Conservation (phyloP, 1,139 yeast species). For the Saccharomyces hybrid region DNA sequence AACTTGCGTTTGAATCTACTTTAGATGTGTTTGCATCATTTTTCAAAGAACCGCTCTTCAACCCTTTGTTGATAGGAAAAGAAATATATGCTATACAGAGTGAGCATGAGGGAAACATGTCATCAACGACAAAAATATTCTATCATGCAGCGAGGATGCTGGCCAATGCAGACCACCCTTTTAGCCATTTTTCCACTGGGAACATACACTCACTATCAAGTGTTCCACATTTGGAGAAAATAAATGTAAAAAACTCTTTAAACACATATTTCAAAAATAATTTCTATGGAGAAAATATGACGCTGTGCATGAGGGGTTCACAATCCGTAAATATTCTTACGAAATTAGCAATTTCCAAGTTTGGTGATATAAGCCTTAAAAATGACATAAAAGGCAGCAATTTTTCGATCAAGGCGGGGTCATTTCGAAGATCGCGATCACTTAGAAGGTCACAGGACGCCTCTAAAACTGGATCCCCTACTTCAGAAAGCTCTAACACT, state of each 20-base stretch:
- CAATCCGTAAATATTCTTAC: conserved; percentile 51
- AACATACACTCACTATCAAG: conserved; percentile 51
- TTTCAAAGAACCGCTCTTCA: conserved; percentile 45
- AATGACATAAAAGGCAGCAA: not conserved
- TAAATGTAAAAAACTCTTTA: conserved; percentile 48
- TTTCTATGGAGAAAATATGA: conserved; percentile 47
- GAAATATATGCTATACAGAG: conserved; percentile 56
- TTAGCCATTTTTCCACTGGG: conserved; percentile 67
- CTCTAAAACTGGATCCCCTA: not conserved
- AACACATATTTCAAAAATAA: conserved; percentile 43
- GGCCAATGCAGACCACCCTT: conserved; percentile 46
- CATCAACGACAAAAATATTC: conserved; percentile 38
- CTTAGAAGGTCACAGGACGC: not conserved
- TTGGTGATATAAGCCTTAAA: conserved; percentile 29
- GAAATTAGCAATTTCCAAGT: conserved; percentile 41
- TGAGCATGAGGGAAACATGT: conserved; percentile 50
- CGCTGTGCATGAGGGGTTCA: conserved; percentile 53
- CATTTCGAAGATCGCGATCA: not conserved
- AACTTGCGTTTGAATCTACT: conserved; percentile 37
- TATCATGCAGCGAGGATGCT: conserved; percentile 51
- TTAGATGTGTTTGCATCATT: conserved; percentile 46
- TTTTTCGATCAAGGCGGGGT: not conserved
- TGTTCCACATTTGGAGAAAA: conserved; percentile 39
- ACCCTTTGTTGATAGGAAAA: conserved; percentile 35
- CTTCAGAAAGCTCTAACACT: not conserved